A percentile compares a stretch with the other conserved stretches of the same genome.
phyloP scores from a whole-genome alignment of 495 filamentous ascomycete genomes.

The Lophiotrema nucula region DNA sequence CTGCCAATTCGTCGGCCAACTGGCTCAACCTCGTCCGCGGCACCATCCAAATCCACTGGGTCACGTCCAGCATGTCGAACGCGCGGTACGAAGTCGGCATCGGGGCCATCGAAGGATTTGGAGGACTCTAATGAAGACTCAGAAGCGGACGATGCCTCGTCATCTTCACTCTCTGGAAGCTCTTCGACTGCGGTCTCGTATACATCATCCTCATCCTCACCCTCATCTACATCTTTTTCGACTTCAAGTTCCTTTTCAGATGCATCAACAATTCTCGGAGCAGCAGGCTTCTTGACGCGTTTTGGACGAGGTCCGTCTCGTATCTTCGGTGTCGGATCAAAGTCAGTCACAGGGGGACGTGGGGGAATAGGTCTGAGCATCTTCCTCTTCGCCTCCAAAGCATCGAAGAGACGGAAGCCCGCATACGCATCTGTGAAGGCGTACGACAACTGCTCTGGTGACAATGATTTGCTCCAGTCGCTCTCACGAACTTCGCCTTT shows the following conservation, averaged over 20 bases:
- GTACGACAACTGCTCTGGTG: conserved; percentile 36
- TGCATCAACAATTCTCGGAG: not conserved
- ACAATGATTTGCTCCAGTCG: conserved; percentile 38
- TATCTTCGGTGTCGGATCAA: not conserved
- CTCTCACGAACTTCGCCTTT: conserved; percentile 41
- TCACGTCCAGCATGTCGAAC: not conserved
- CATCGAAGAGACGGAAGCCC: conserved; percentile 40
- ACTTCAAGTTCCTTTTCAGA: too few relatives aligned
- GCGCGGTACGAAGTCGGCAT: conserved; percentile 15
- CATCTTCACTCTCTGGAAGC: conserved; percentile 1
- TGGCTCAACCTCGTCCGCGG: too few relatives aligned
- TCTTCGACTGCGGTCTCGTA: conserved; percentile 30
- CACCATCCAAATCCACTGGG: not conserved
- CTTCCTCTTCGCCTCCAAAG: conserved; percentile 39
- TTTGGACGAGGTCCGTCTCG: not conserved
- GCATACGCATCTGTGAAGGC: conserved; percentile 44
- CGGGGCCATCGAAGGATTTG: not conserved
- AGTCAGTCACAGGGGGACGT: conserved; percentile 19
- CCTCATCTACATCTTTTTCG: conserved; percentile 24
- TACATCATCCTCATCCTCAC: conserved; percentile 30
- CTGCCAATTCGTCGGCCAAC: not conserved
- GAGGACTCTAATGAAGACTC: conserved; percentile 11
- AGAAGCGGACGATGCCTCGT: conserved; percentile 4
- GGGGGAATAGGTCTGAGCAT: conserved; percentile 39
- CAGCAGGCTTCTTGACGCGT: not conserved